Evolutionary conservation across 2,329 filamentous ascomycete genomes (phyloP), one percentile per base, ranked within the genome.

Genomic region (Cladosporium halotolerans): DNA sequence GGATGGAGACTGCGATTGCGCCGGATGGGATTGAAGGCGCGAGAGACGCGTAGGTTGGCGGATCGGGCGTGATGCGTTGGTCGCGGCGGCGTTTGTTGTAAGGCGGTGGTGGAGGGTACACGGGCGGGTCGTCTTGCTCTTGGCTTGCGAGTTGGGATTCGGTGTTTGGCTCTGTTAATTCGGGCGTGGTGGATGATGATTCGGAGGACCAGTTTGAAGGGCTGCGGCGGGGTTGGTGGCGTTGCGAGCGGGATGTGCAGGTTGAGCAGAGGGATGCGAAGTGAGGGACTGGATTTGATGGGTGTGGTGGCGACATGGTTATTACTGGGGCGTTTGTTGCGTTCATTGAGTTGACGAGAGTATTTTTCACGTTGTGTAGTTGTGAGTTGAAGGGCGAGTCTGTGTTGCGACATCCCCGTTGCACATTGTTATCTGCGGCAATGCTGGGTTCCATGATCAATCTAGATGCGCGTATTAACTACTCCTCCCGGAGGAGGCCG

Each of bases 1-100:
- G 47, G 31, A 51, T 28, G 31, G 39, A 19, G 16, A 32, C 34
- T 4, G 32, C 43, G 10, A 13, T 2, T 2, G 23, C 31, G 32
- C 47, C 47, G 13, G 47, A 40, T 1, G 47, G 47, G 14, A 40
- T 39, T 5, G 40, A 36, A 2, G 36, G n/a, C 3, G 16, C 23
- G 16, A 51, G 31, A 13, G 18, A 16, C 31, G 14, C 14, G 16
- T 51, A 51, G 7, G 47, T 28, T 23, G 47, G 47, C 13, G 47
- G 47, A 8, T 36, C 14, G 8, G 13, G 28, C 14, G 31, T 23
- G 47, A 42, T 36, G 16, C n/a, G 39, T 33, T 50, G 47, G 14
- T 50, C 33, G 23, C 47, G 31, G 11, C 38, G 39, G 18, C 47
- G 47, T 28, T 32, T 34, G 32, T 39, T 43, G 47, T 51, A 51